Conservation (phyloP, 208 protist genomes). For the Porcisia hertigi region DNA sequence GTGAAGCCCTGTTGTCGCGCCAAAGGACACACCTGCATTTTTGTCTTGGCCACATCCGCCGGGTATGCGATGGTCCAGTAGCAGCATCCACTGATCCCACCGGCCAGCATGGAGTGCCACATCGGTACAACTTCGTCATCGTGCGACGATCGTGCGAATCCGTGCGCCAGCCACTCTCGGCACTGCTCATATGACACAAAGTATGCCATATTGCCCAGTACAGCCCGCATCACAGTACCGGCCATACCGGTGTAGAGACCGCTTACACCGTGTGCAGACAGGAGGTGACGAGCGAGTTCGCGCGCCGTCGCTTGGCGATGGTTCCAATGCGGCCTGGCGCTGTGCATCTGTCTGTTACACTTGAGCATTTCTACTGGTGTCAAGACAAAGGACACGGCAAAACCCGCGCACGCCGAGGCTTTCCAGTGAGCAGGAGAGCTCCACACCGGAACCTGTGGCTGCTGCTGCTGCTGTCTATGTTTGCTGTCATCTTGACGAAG, state of each 20-base stretch:
- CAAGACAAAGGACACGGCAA: constrained; percentile 65
- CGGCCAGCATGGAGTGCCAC: constrained; percentile 68
- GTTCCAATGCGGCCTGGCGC: constrained; percentile 11
- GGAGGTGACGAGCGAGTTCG: constrained; percentile 10
- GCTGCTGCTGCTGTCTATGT: background rate
- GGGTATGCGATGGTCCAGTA: constrained; percentile 88
- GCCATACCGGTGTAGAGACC: constrained; percentile 71
- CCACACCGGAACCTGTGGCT: constrained; percentile 11
- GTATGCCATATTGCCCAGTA: constrained; percentile 78
- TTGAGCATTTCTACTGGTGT: constrained; percentile 75
- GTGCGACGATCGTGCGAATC: constrained; percentile 21
- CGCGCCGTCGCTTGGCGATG: constrained; percentile 16
- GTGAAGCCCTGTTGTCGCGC: constrained; percentile 23
- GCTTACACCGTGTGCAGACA: constrained; percentile 22
- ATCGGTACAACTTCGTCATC: constrained; percentile 21
- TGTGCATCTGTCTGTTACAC: constrained; percentile 64
- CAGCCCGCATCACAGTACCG: constrained; percentile 61
- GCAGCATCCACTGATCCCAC: constrained; percentile 65
- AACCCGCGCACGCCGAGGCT: constrained; percentile 43
- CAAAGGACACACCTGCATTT: constrained; percentile 70
- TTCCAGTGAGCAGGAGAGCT: constrained; percentile 28
- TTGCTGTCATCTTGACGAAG: background rate
- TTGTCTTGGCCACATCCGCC: constrained; percentile 83
- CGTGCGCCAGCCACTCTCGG: constrained; percentile 33
- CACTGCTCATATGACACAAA: constrained; percentile 75